Base-by-base conservation (phyloP, 805 yeast species). In the Lipomyces oligophaga region DNA sequence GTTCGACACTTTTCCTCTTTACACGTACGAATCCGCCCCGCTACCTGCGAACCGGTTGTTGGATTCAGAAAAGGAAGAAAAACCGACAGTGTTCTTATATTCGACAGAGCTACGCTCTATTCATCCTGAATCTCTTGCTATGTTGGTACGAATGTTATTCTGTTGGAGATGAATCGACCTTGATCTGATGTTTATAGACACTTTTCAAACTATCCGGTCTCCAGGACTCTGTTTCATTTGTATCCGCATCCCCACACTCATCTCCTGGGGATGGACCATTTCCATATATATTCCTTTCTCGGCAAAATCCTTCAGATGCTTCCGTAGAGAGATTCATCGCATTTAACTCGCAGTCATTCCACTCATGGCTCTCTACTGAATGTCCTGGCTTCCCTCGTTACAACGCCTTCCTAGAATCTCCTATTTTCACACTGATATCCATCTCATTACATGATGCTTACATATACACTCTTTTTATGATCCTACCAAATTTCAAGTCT, bases 1-100 rank as follows among this genome's bases (percentile, higher is more conserved):
- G 5, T 49, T 49, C 26, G 54, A 49, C 38, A 41, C 11, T 11
- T 49, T 49, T 31, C 54, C 54, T 18, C 32, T 49, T 8, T 18
- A 39, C 6, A 31, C 31, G 28, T 49, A 41, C 24, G 34, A 35
- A 3, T 46, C 24, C 3, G 38, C 46, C 3, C 13, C 49, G 13
- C 8, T 20, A 6, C 49, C 49, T 8, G 19, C 34, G 7, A 10
- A 30, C 6, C 33, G 34, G 11, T n/a, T 35, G 10, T 27, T 31
- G 8, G 31, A 16, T 2, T 18, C 44, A 13, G 30, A 36, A 15
- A 27, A 28, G 37, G 35, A 31, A 8, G 10, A 33, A 45, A 19
- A 40, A 11, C 44, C 41, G 15, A 38, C 36, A 7, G 47, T 32
- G 5, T 49, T 49, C 26, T 47, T 49, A 30, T 47, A 49, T 20